Conservation (phyloP, 2,329 filamentous ascomycete species). For the Aspergillus pseudoglaucus region DNA sequence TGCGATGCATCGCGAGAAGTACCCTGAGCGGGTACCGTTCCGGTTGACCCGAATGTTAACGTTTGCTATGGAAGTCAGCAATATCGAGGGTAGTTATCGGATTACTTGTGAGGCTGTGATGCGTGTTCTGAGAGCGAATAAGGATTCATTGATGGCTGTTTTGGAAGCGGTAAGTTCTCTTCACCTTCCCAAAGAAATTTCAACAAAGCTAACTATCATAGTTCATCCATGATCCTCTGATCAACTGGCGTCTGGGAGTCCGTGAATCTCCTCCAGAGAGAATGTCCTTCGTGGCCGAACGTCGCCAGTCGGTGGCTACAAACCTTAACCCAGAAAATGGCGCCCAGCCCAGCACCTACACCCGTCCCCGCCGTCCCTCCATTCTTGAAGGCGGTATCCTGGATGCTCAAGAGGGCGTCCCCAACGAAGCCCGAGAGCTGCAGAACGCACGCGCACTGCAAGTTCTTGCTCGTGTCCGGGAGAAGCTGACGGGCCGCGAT, state of each 20-base stretch:
- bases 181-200: not conserved
- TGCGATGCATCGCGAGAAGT: slow-evolving; percentile 99
- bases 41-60: slow-evolving; percentile 97
- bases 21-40: slow-evolving; percentile 96
- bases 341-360: slow-evolving; percentile 58
- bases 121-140: slow-evolving; percentile 92
- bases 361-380: slow-evolving; percentile 59
- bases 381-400: slow-evolving; percentile 56
- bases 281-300: slow-evolving; percentile 55
- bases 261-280: slow-evolving; percentile 53
- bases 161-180: slow-evolving; percentile 76
- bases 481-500: slow-evolving; percentile 90
- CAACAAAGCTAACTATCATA: slow-evolving; percentile 31
- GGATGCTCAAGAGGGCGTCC: slow-evolving; percentile 35
- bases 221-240: slow-evolving; percentile 99
- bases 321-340: slow-evolving; percentile 45
- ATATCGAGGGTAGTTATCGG: slow-evolving; percentile 96
- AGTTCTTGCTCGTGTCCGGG: slow-evolving; percentile 83
- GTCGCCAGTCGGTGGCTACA: slow-evolving; percentile 54
- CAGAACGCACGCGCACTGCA: slow-evolving; percentile 92
- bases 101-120: slow-evolving; percentile 99
- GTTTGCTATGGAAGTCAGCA: slow-evolving; percentile 99
- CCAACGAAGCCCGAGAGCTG: slow-evolving; percentile 56
- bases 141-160: slow-evolving; percentile 97
- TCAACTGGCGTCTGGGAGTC: slow-evolving; percentile 82